Evolutionary conservation across 2,329 filamentous ascomycete species (phyloP).

Genomic region (Fusarium sp.): DNA sequence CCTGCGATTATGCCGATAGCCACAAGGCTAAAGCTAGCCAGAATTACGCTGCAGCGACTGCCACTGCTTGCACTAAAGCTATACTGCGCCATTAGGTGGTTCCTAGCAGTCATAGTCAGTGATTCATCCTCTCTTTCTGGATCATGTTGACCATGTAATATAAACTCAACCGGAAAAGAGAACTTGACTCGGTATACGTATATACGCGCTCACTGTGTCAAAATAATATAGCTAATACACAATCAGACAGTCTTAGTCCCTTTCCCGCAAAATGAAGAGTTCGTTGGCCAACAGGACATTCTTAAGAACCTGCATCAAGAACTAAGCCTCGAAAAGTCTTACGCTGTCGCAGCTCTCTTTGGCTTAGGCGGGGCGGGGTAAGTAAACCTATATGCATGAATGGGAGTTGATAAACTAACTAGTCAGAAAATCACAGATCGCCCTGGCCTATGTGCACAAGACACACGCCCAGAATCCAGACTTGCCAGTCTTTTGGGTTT

Average conservation of each 20-base stretch:
- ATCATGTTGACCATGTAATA: not conserved
- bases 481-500: not conserved
- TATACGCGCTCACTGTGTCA: fast-evolving
- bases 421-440: not conserved
- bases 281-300: not conserved
- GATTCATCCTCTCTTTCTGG: fast-evolving
- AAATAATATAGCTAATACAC: fast-evolving
- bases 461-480: fast-evolving
- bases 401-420: not conserved
- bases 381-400: not conserved
- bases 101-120: not conserved
- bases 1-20: fast-evolving
- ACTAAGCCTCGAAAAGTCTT: not conserved
- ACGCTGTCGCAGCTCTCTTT: not conserved
- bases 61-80: not conserved
- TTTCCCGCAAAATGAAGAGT: not conserved
- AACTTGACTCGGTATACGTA: not conserved
- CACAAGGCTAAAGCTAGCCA: not conserved
- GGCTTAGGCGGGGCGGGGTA: not conserved
- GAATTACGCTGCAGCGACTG: not conserved
- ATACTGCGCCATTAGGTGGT: not conserved
- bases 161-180: not conserved
- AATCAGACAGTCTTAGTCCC: not conserved
- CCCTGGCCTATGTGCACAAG: not conserved
- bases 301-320: not conserved